Base-by-base conservation (phyloP, 2,329 filamentous ascomycete species). In the Ophiostoma himal-ulmi region DNA sequence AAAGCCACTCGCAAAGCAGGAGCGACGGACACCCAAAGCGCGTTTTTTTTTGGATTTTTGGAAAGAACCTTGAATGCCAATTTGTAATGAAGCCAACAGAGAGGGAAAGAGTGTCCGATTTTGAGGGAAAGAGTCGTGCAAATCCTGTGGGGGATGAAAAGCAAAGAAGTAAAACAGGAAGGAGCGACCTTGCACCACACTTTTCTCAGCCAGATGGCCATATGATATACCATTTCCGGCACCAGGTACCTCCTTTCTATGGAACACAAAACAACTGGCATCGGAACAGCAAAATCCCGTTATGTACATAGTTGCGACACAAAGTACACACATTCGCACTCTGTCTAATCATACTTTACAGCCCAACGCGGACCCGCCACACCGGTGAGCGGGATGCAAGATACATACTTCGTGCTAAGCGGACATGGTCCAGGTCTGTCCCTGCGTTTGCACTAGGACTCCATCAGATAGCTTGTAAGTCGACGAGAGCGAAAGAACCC, bases 351-450 rank as follows among this genome's bases (percentile, higher is more conserved):
- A 26, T 5, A 57, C 26, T 57, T 26, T 6, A 22, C 52, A 57
- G 52, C n/a, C 52, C n/a, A 57, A 26, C 52, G n/a, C 52, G 52
- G 52, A 22, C n/a, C 11, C 52, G 52, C 52, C 22, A 57, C 52
- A 57, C 52, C 52, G 52, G 52, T 57, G 52, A 57, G 52, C 52
- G 52, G n/a, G 52, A 57, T 57, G 26, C 52, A 57, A 26, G 52
- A 57, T 57, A 30, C 30, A 57, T 57, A 30, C 30, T 30, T 30
- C 30, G 30, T 30, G 13, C 52, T 57, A 26, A 22, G 52, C 52
- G 52, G 22, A 26, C 8, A 57, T 48, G 44, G 52, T 4, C n/a
- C 22, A 26, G 52, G 52, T 57, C 52, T 14, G 22, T 11, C 52
- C 52, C 52, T 57, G 52, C 22, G 26, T 7, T 48, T 6, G 44